Percentiles rank a stretch among this genome's conserved stretches.
phyloP scores from a whole-genome alignment of 176 grass and related monocot genomes.

The Eragrostis curvula region DNA sequence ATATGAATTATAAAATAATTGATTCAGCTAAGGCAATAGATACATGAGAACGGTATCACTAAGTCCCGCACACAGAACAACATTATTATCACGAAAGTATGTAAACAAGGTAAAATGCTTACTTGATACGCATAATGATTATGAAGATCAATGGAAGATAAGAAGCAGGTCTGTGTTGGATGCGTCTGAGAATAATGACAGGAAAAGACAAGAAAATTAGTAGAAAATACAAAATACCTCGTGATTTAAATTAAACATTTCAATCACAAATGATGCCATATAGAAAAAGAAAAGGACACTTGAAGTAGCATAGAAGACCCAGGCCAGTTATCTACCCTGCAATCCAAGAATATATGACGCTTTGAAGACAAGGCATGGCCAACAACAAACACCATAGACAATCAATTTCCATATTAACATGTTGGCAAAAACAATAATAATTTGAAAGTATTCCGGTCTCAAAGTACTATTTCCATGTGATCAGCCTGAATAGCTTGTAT shows the following conservation, averaged over 20 bases:
- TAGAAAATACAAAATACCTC: slow-evolving; percentile 1
- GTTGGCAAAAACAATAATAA: not conserved
- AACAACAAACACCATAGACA: not conserved
- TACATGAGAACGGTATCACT: slow-evolving; percentile 10
- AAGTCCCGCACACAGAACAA: slow-evolving; percentile 31
- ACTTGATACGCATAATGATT: slow-evolving; percentile 99
- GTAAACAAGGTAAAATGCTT: slow-evolving; percentile 11
- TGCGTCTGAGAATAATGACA: slow-evolving; percentile 73
- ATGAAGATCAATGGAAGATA: slow-evolving; percentile 98
- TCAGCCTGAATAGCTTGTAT: not conserved
- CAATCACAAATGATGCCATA: not conserved
- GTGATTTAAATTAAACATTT: not conserved
- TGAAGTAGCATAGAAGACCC: not conserved
- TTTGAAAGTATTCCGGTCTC: not conserved
- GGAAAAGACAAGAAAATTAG: slow-evolving; percentile 27
- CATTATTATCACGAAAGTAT: slow-evolving; percentile 15
- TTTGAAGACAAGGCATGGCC: not conserved
- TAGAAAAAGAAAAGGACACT: not conserved
- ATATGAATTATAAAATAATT: slow-evolving; percentile 4
- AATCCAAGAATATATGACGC: not conserved
- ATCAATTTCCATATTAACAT: slow-evolving; percentile 12
- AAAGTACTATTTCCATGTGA: not conserved
- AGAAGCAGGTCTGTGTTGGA: slow-evolving; percentile 95
- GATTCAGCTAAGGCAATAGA: slow-evolving; percentile 1
- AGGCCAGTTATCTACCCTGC: not conserved